Evolutionary conservation across 2,329 filamentous ascomycete genomes (phyloP), one percentile per base, ranked within the genome.

Genomic region (Incumbomyces lentus): DNA sequence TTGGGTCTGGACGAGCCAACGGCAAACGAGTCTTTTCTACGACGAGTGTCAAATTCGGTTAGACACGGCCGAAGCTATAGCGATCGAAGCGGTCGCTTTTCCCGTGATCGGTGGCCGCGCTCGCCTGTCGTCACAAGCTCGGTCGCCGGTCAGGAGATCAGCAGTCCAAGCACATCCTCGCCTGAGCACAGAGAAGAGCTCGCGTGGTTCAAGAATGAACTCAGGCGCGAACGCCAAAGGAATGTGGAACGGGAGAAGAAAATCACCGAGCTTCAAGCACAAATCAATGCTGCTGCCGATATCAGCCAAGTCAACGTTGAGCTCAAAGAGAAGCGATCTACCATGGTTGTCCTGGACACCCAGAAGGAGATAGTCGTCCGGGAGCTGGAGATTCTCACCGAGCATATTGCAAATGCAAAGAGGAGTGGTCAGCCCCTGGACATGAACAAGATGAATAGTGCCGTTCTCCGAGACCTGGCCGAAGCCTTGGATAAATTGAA

Each of bases 321-420:
- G 61, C 71, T 96, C 18, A 75, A 85, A 31, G 89, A 96, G 65
- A 96, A 96, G 70, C 78, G 92, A 49, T 95, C 93, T 59, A 96
- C 92, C 0, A 92, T 98, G 63, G 90, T 90, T 6, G 85, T 93
- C 14, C 72, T 96, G 43, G 90, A 96, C 62, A 90, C 89, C 0
- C 87, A 95, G 65, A 87, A 88, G 42, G 90, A 96, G 66, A 89
- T 96, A 63, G 90, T 95, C 67, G 86, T 96, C 58, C 83, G 86
- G 34, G 88, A 96, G 64, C 72, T 96, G 14, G 87, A 94, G 60
- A 83, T 90, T 32, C 76, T 95, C 58, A 89, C 87, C 3, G 86
- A 89, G 38, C 90, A 92, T 61, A 80, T 95, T 16, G 84, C 90
- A 61, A 79, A 79, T 44, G 88, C 87, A 46, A 95, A 95, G 67